phyloP scores from a whole-genome alignment of 2,329 filamentous ascomycete genomes.

The Alternaria sp. region DNA sequence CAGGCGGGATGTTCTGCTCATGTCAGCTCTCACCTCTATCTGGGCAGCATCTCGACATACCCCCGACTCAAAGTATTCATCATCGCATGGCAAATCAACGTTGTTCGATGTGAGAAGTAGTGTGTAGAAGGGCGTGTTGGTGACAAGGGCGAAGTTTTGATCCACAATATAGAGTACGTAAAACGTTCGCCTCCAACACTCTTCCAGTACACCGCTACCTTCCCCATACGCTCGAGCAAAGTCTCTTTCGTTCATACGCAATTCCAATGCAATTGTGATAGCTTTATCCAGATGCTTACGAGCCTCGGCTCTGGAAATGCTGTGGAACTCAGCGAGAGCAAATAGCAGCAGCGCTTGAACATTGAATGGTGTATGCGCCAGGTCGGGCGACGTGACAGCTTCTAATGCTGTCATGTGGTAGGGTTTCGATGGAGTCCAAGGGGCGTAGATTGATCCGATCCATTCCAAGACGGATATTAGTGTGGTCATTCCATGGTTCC shows the following conservation, averaged over 20 bases:
- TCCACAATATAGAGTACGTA: slow-evolving; percentile 81
- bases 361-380: slow-evolving; percentile 55
- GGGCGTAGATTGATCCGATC: slow-evolving; percentile 42
- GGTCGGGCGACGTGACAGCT: slow-evolving; percentile 22
- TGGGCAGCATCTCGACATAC: slow-evolving; percentile 24
- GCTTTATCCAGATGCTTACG: slow-evolving; percentile 69
- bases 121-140: slow-evolving; percentile 70
- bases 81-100: slow-evolving; percentile 80
- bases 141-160: slow-evolving; percentile 79
- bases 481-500: slow-evolving; percentile 28
- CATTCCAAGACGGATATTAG: slow-evolving; percentile 38
- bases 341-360: slow-evolving; percentile 80
- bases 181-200: slow-evolving; percentile 87
- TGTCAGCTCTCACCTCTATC: background rate
- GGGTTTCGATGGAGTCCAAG: slow-evolving; percentile 37
- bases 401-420: slow-evolving; percentile 31
- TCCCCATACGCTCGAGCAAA: slow-evolving; percentile 70
- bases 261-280: slow-evolving; percentile 72
- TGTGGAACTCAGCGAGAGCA: slow-evolving; percentile 79
- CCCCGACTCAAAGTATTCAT: slow-evolving; percentile 64
- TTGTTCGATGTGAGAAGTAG: slow-evolving; percentile 69
- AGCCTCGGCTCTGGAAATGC: slow-evolving; percentile 71
- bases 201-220: slow-evolving; percentile 72
- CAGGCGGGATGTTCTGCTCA: slow-evolving; percentile 39
- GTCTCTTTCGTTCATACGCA: slow-evolving; percentile 75